phyloP scores from a whole-genome alignment of 1,284 basidiomycete genomes.

The Apiotrichum gracile region DNA sequence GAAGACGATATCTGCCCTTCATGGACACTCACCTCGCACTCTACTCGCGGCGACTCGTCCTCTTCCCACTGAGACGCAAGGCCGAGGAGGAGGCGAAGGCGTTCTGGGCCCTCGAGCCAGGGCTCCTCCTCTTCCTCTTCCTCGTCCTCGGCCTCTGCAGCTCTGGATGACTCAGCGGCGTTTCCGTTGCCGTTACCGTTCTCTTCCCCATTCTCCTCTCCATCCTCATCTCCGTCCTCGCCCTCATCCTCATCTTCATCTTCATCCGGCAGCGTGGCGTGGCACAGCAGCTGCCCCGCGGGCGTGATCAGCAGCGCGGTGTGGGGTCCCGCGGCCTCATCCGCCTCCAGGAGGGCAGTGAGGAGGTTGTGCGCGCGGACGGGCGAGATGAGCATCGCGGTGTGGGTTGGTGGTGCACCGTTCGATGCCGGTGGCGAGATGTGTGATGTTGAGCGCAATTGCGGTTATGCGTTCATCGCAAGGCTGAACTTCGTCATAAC shows the following conservation, averaged over 20 bases:
- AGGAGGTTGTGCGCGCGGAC: slow-evolving; percentile 12
- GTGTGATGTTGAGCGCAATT: not conserved
- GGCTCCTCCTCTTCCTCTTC: slow-evolving; percentile 20
- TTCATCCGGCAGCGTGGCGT: slow-evolving; percentile 13
- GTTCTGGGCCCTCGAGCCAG: slow-evolving; percentile 33
- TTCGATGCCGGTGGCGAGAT: not conserved
- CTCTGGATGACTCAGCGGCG: not conserved
- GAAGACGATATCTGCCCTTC: too few relatives aligned
- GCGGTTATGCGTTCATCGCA: too few relatives aligned
- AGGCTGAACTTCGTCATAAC: too few relatives aligned
- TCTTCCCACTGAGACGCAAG: slow-evolving; percentile 36
- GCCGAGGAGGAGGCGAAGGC: slow-evolving; percentile 32
- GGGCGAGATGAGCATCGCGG: slow-evolving; percentile 17
- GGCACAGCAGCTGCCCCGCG: slow-evolving; percentile 23
- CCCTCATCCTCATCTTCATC: slow-evolving; percentile 12
- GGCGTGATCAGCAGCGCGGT: slow-evolving; percentile 31
- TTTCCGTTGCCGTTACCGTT: not conserved
- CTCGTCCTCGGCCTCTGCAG: slow-evolving; percentile 1
- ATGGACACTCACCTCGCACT: slow-evolving; percentile 37
- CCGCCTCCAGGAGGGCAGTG: slow-evolving; percentile 2
- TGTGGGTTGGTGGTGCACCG: not conserved
- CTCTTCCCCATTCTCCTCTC: not conserved
- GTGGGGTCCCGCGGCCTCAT: slow-evolving; percentile 19
- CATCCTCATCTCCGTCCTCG: slow-evolving; percentile 5
- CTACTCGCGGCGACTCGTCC: slow-evolving; percentile 30